Evolutionary conservation across 164 flowering plant species (phyloP).

Genomic region (Echeveria elegans): DNA sequence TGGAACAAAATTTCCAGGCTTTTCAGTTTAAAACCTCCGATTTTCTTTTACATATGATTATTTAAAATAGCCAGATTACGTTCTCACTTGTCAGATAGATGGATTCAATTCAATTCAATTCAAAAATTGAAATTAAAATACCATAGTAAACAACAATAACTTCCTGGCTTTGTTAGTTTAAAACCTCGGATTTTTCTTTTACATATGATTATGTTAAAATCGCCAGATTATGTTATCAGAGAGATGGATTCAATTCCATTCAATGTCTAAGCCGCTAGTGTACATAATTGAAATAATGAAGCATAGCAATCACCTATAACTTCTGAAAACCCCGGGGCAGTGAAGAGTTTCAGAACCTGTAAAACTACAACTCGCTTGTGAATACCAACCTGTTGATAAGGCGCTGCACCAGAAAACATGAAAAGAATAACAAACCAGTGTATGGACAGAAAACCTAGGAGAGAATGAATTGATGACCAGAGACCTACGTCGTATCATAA

Average conservation of each 20-base stretch:
- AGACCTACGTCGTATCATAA: slow-evolving; percentile 7
- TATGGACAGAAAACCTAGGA: neutral
- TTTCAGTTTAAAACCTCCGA: too few relatives aligned
- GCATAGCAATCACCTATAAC: neutral
- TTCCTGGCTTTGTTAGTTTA: too few relatives aligned
- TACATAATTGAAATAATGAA: neutral
- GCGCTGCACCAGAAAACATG: slow-evolving; percentile 47
- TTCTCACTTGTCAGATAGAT: too few relatives aligned
- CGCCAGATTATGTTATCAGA: neutral
- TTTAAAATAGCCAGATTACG: too few relatives aligned
- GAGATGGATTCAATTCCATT: neutral
- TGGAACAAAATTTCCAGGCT: neutral
- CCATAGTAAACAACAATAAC: too few relatives aligned
- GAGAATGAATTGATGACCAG: neutral
- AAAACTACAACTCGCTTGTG: neutral
- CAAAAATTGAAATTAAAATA: too few relatives aligned
- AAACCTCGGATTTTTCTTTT: too few relatives aligned
- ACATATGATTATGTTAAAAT: too few relatives aligned
- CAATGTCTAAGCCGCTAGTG: too few relatives aligned
- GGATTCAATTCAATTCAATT: too few relatives aligned
- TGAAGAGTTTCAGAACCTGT: neutral
- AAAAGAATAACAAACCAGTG: slow-evolving; percentile 13
- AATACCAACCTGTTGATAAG: slow-evolving; percentile 78
- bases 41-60: too few relatives aligned
- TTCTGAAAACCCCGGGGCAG: neutral